These are phyloP conservation scores for Biancaea sappan DNA, from an alignment of 306 rosid genomes.

Conservation along the genomic window DNA sequence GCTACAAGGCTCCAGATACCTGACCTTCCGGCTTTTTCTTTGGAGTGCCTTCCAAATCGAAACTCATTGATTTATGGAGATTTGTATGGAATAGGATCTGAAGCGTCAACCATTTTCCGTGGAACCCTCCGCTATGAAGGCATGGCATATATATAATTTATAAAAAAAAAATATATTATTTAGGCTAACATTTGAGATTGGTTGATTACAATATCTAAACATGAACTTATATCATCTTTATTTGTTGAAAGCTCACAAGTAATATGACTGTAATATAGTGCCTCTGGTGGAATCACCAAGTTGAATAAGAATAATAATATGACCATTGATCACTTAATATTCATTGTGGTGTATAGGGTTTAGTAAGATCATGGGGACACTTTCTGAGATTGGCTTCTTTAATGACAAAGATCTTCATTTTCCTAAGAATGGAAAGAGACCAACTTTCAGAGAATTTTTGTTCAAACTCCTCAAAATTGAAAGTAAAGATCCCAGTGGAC, in stretches of 20 bases:
- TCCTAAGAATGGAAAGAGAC: slow-evolving; percentile 56
- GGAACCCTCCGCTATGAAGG: slow-evolving; percentile 99
- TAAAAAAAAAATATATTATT: not conserved
- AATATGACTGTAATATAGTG: not conserved
- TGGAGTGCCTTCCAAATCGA: slow-evolving; percentile 91
- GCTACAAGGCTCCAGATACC: slow-evolving; percentile 67
- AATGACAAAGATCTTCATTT: slow-evolving; percentile 56
- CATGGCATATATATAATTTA: slow-evolving; percentile 37
- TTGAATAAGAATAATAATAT: not conserved
- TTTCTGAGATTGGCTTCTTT: slow-evolving; percentile 82
- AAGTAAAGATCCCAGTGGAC: slow-evolving; percentile 35
- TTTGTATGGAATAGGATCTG: slow-evolving; percentile 73
- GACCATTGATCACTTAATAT: not conserved
- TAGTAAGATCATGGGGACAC: slow-evolving; percentile 80
- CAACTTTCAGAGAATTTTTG: slow-evolving; percentile 63
- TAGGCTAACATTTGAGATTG: slow-evolving; percentile 17
- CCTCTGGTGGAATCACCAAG: not conserved
- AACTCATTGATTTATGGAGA: slow-evolving; percentile 82
- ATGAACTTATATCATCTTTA: slow-evolving; percentile 1
- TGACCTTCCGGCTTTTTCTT: slow-evolving; percentile 89
- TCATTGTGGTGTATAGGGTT: slow-evolving; percentile 53
- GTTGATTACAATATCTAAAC: not conserved
- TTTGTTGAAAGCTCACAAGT: not conserved
- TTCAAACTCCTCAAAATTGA: slow-evolving; percentile 62
- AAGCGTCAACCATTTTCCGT: slow-evolving; percentile 87